phyloP scores from a whole-genome alignment of 768 basidiomycete genomes.

The Cubamyces sp. region DNA sequence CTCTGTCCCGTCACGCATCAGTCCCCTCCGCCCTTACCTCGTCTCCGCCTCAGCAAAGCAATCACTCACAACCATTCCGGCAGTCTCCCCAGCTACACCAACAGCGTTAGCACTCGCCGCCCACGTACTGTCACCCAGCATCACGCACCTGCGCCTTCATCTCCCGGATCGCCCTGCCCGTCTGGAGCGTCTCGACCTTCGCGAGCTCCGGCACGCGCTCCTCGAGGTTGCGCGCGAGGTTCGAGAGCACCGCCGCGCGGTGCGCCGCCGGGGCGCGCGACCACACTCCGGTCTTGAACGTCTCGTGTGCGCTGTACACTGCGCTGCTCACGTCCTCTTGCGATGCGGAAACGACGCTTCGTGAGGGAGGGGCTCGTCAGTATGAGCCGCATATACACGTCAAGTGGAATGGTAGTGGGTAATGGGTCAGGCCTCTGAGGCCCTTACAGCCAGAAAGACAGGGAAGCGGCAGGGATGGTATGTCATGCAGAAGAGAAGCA shows the following conservation, averaged over 20 bases:
- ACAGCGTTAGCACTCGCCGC: background rate
- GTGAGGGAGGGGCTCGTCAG: background rate
- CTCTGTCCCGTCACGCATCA: constrained; percentile 43
- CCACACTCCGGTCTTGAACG: constrained; percentile 73
- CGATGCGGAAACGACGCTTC: constrained; percentile 60
- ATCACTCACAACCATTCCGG: constrained; percentile 85
- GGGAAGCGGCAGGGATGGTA: no score
- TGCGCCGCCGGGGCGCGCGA: constrained; percentile 58
- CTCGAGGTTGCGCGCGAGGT: constrained; percentile 66
- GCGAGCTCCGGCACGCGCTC: constrained; percentile 61
- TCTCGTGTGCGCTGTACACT: constrained; percentile 57
- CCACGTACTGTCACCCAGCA: background rate
- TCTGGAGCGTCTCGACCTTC: constrained; percentile 71
- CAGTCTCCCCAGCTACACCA: constrained; percentile 45
- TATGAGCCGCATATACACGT: background rate
- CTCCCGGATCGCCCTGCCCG: constrained; percentile 80
- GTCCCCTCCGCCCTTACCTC: background rate
- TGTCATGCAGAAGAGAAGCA: no score
- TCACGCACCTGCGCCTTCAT: constrained; percentile 76
- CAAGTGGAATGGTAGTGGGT: background rate
- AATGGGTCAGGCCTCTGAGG: background rate
- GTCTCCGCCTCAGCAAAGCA: background rate
- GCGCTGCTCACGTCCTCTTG: constrained; percentile 53
- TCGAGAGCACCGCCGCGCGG: constrained; percentile 68
- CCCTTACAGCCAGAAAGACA: no score